These are phyloP conservation scores for Carex arenaria DNA, from an alignment of 202 grass and related monocot genomes.

Conservation along the genomic window DNA sequence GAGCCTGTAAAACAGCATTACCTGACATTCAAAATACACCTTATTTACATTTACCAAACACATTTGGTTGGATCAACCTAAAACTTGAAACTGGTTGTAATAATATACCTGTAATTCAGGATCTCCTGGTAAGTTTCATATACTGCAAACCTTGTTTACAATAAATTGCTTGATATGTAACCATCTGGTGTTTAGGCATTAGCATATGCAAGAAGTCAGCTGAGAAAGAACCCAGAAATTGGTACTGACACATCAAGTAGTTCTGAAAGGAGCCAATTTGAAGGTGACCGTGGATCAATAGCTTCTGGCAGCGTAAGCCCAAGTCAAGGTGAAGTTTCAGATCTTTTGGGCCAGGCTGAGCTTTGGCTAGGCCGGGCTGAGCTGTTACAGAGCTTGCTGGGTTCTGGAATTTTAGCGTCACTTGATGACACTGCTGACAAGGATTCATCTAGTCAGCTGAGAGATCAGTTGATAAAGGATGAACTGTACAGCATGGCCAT, in stretches of 20 bases:
- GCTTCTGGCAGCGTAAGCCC: not conserved
- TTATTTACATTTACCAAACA: not conserved
- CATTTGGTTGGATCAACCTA: not conserved
- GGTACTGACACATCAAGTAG: conserved; percentile 56
- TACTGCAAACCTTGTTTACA: not conserved
- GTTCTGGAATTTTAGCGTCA: conserved; percentile 85
- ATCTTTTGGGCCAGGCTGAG: conserved; percentile 67
- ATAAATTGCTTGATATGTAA: conserved; percentile 4
- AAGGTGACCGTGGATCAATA: conserved; percentile 1
- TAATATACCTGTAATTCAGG: not conserved
- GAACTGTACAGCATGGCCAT: conserved; percentile 96
- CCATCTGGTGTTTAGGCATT: conserved; percentile 52
- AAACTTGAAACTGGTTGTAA: not conserved
- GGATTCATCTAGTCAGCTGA: conserved; percentile 68
- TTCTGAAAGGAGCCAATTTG: conserved; percentile 67
- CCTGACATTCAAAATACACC: not conserved
- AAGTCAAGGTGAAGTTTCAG: conserved; percentile 51
- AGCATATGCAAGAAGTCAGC: conserved; percentile 63
- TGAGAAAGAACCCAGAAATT: conserved; percentile 54
- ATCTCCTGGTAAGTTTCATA: not conserved
- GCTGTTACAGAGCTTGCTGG: conserved; percentile 91
- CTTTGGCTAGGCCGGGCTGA: conserved; percentile 87
- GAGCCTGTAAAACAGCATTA: not conserved
- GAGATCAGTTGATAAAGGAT: conserved; percentile 70
- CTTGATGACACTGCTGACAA: conserved; percentile 91